phyloP scores from a whole-genome alignment of 169 alveolate genomes.

The Theileria orientalis region DNA sequence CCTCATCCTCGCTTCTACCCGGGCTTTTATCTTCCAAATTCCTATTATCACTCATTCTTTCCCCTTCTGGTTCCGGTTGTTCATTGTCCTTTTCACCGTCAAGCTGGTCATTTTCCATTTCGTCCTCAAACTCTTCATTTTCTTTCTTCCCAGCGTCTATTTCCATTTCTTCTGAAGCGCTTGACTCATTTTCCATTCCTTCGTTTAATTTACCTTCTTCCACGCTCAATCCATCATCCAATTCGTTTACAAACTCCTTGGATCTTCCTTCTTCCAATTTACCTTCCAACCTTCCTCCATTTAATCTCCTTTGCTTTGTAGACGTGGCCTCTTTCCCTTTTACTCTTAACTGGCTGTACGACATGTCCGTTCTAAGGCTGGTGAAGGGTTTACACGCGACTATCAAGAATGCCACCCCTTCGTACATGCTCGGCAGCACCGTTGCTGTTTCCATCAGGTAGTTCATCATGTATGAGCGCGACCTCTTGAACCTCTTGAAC shows the following conservation, averaged over 20 bases:
- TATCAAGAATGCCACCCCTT: constrained; percentile 45
- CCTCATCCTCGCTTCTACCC: too few relatives aligned
- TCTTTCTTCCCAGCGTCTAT: background rate
- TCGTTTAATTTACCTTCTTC: background rate
- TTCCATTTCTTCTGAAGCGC: background rate
- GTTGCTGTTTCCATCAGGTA: constrained; percentile 28
- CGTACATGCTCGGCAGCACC: constrained; percentile 37
- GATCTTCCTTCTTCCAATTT: background rate
- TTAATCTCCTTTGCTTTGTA: too few relatives aligned
- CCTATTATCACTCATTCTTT: background rate
- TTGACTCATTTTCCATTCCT: background rate
- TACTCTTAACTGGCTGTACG: background rate
- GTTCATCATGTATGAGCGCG: constrained; percentile 54
- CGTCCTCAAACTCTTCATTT: background rate
- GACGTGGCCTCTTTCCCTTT: background rate
- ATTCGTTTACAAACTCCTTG: background rate
- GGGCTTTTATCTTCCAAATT: background rate
- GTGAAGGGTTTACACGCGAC: constrained; percentile 28
- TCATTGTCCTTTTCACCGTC: constrained; percentile 10
- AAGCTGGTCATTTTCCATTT: background rate
- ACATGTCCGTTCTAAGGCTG: background rate
- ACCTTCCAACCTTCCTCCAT: background rate
- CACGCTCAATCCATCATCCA: background rate
- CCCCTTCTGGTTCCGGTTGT: background rate
- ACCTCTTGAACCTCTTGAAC: constrained; percentile 46